Conservation (phyloP, 1,284 basidiomycete genomes). For the Wallemia ichthyophaga region DNA sequence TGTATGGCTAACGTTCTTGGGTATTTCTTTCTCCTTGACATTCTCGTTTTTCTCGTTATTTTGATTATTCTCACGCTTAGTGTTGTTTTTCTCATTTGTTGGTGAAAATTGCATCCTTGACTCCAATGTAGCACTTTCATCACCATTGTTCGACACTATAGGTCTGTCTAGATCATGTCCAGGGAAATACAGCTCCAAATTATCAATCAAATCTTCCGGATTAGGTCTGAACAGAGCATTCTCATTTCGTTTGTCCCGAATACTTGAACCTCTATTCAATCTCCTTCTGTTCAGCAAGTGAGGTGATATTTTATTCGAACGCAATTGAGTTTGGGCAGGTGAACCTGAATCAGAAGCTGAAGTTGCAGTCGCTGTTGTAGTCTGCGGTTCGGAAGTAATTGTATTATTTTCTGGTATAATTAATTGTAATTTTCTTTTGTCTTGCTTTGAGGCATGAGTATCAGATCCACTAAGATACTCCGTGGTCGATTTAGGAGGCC, state of each 20-base stretch:
- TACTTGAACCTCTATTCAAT: conserved; percentile 3
- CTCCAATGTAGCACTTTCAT: conserved; percentile 31
- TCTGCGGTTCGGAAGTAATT: not conserved
- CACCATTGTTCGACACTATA: conserved; percentile 46
- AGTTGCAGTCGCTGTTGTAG: not conserved
- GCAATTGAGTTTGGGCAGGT: conserved; percentile 1
- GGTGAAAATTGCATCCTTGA: conserved; percentile 10
- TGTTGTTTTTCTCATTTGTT: conserved; percentile 8
- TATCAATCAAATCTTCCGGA: conserved; percentile 76
- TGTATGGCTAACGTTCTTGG: conserved; percentile 3
- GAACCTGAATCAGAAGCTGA: not conserved
- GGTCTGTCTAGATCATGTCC: conserved; percentile 88
- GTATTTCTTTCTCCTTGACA: conserved; percentile 10
- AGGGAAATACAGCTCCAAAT: conserved; percentile 82
- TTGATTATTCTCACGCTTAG: too few species aligned
- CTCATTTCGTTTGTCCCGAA: not conserved
- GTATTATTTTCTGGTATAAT: not conserved
- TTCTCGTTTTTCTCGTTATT: too few species aligned
- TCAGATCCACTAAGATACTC: not conserved
- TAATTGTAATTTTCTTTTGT: not conserved
- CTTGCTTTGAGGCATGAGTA: not conserved
- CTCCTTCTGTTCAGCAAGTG: not conserved
- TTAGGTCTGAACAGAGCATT: conserved; percentile 41
- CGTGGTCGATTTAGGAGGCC: not conserved
- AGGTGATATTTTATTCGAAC: not conserved